Evolutionary conservation across 768 basidiomycete species (phyloP).

Genomic region (Chalciporus sphaerocephalus): DNA sequence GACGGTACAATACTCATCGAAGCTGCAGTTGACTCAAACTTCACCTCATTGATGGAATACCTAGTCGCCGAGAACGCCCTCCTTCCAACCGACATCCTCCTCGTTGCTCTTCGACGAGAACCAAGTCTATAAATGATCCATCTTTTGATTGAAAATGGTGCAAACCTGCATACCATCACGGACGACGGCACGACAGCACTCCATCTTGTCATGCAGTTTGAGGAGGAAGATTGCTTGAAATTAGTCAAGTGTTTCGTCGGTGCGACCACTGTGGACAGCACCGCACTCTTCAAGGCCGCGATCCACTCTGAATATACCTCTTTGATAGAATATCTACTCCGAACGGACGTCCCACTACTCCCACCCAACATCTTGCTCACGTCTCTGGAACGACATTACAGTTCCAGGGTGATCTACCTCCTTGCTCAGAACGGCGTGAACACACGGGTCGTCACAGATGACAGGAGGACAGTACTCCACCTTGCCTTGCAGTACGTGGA

Average conservation of each 20-base stretch:
- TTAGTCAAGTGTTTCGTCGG: no score
- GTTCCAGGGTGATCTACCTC: not conserved
- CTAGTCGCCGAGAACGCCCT: no score
- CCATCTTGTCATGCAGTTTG: not conserved
- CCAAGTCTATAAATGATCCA: not conserved
- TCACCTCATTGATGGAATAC: no score
- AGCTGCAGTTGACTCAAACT: no score
- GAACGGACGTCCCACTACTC: no score
- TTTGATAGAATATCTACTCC: no score
- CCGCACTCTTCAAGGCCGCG: no score
- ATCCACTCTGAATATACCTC: no score
- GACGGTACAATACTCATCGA: no score
- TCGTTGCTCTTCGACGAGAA: not conserved
- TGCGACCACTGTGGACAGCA: no score
- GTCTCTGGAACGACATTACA: not conserved
- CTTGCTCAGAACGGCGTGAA: not conserved
- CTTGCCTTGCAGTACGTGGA: not conserved
- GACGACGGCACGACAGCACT: not conserved
- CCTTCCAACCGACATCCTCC: not conserved
- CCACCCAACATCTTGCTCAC: not conserved
- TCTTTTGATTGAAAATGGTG: not conserved
- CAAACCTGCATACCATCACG: not conserved
- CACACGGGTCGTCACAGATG: not conserved
- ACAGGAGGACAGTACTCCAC: not conserved
- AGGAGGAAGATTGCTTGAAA: no score